phyloP scores from a whole-genome alignment of 208 protist species.

The Acanthamoeba sp. region DNA sequence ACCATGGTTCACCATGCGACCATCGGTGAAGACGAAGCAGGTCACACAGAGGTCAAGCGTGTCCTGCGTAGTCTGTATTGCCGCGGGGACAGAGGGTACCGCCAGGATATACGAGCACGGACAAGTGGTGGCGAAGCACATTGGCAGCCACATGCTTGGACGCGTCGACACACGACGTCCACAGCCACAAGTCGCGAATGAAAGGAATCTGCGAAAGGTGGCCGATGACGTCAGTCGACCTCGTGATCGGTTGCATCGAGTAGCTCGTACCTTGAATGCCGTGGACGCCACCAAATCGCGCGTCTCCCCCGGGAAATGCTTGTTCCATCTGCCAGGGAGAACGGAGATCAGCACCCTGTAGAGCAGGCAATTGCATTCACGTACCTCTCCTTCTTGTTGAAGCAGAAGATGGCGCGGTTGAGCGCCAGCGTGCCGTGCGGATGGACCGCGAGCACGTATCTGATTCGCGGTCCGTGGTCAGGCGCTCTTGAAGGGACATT shows the following conservation, averaged over 20 bases:
- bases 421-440: slow-evolving; percentile 47
- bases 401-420: slow-evolving; percentile 54
- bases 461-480: background rate
- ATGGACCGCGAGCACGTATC: slow-evolving; percentile 38
- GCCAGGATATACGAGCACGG: slow-evolving; percentile 42
- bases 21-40: no score
- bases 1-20: no score
- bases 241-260: background rate
- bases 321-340: slow-evolving; percentile 67
- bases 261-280: slow-evolving; percentile 21
- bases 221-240: background rate
- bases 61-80: no score
- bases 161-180: slow-evolving; percentile 56
- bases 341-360: background rate
- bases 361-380: background rate
- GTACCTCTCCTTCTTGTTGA: slow-evolving; percentile 16
- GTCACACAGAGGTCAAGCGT: no score
- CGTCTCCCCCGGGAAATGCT: slow-evolving; percentile 25
- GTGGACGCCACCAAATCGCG: slow-evolving; percentile 48
- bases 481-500: background rate
- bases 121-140: slow-evolving; percentile 9
- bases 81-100: no score
- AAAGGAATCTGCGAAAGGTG: background rate
- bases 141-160: background rate
- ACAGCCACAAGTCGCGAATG: slow-evolving; percentile 57